Base-by-base conservation (phyloP, 2,329 filamentous ascomycete species). In the Amphichorda felina region DNA sequence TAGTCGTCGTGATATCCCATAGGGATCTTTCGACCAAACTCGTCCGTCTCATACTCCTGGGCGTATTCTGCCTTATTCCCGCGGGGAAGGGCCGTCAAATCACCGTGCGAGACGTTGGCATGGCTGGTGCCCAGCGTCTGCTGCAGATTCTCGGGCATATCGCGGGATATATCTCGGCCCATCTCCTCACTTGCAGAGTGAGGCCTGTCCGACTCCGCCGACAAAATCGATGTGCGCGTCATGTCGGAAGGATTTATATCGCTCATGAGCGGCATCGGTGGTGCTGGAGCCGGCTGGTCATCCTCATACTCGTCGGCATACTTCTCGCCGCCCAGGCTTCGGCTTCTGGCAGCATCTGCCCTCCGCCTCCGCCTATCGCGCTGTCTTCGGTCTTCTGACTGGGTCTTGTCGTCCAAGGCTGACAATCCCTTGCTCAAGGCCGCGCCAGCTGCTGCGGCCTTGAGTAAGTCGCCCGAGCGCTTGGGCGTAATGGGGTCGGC, bases 221-320 rank as follows among this genome's bases (percentile, higher is more conserved):
- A 91, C 14, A 91, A 60, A 36, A 96, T 84, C 0, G 89, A 95
- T 13, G 82, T 82, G 46, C 89, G 72, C 1, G 89, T 96, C 37
- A 95, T 59, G 35, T 95, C 88, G 0, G 89, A 94, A 29, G 82
- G 75, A 44, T 84, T 82, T 38, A 94, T 74, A 38, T 86, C 84
- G 56, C 88, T 94, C 56, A 82, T 80, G 42, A 94, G 69, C 3
- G 89, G 89, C 80, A 95, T 86, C 5, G 84, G 84, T 6, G 87
- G 81, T 5, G 60, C 56, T 8, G 65, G 65, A 11, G 83, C 72
- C 33, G 38, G 40, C 15, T 76, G 64, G 40, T 72, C 63, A 2
- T 71, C 64, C 5, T 71, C 70, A 27, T 68, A 65, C 9, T 69
- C 68, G 10, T 73, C 68, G 1, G 53, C 52, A 40, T 64, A 63